These are phyloP conservation scores for Colletotrichum musicola DNA, from an alignment of 2,329 filamentous ascomycete species.

Conservation along the genomic window DNA sequence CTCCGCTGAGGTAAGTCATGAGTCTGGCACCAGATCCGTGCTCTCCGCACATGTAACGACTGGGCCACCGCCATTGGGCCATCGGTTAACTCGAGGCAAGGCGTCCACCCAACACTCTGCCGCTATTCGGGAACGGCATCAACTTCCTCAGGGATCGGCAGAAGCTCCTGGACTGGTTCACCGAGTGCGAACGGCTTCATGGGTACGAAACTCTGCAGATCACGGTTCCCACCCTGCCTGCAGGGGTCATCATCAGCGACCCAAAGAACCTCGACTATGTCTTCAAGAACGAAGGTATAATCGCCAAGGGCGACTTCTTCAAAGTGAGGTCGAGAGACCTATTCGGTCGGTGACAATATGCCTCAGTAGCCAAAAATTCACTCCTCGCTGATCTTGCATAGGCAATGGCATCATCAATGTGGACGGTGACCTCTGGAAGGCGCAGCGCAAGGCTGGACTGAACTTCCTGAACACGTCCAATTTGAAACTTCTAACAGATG, in stretches of 20 bases:
- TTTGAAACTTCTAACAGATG: slow-evolving; percentile 67
- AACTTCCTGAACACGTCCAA: slow-evolving; percentile 71
- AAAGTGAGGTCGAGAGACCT: slow-evolving; percentile 71
- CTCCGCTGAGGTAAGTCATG: slow-evolving; percentile 36
- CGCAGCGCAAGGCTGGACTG: slow-evolving; percentile 72
- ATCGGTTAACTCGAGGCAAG: slow-evolving; percentile 45
- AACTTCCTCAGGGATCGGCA: slow-evolving; percentile 71
- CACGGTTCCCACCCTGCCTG: slow-evolving; percentile 71
- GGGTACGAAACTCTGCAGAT: slow-evolving; percentile 73
- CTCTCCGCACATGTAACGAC: neutral
- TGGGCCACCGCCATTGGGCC: neutral
- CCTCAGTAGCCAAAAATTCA: neutral
- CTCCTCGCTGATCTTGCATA: slow-evolving; percentile 39
- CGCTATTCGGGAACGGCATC: slow-evolving; percentile 71
- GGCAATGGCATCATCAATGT: slow-evolving; percentile 76
- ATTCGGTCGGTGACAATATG: slow-evolving; percentile 56
- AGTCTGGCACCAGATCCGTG: neutral
- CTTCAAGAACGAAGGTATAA: slow-evolving; percentile 70
- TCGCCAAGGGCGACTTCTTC: slow-evolving; percentile 74
- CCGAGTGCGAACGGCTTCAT: slow-evolving; percentile 66
- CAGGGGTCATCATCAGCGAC: slow-evolving; percentile 73
- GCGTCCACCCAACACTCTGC: slow-evolving; percentile 64
- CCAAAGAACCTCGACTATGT: slow-evolving; percentile 73
- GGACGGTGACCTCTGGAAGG: slow-evolving; percentile 73
- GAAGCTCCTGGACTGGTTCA: slow-evolving; percentile 73